Percentiles rank a stretch among this genome's conserved stretches.
phyloP scores from a whole-genome alignment of 305 asterid species.

The Coffea humblotiana region DNA sequence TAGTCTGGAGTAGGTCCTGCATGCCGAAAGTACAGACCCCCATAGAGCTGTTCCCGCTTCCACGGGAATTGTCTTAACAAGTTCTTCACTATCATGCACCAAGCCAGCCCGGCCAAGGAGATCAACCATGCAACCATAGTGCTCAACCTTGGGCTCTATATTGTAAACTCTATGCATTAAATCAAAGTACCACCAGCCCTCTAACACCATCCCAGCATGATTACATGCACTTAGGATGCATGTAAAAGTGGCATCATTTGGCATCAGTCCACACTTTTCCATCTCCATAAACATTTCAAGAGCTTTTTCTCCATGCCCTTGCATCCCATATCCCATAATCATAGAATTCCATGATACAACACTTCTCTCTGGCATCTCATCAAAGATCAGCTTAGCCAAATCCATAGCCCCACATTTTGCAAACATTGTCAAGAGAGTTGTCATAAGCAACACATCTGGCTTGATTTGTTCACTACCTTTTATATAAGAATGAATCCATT shows the following conservation, averaged over 20 bases:
- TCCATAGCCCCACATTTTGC: conserved; percentile 35
- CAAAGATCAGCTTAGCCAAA: conserved; percentile 35
- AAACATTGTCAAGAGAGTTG: conserved; percentile 39
- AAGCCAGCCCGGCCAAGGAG: conserved; percentile 38
- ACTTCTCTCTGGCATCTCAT: conserved; percentile 33
- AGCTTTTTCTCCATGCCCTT: conserved; percentile 39
- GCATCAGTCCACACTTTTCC: conserved; percentile 32
- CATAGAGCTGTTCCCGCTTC: conserved; percentile 24
- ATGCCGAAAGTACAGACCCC: conserved; percentile 38
- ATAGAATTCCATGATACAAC: conserved; percentile 44
- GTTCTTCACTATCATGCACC: conserved; percentile 31
- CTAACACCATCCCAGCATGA: conserved; percentile 39
- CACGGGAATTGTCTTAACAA: conserved; percentile 20
- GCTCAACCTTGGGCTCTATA: conserved; percentile 39
- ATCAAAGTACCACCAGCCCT: conserved; percentile 45
- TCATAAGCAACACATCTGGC: conserved; percentile 35
- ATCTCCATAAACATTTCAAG: conserved; percentile 38
- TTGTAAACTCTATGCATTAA: conserved; percentile 33
- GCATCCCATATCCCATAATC: conserved; percentile 39
- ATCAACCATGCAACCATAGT: conserved; percentile 45
- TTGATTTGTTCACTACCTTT: conserved; percentile 19
- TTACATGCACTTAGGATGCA: conserved; percentile 39
- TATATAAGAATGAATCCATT: conserved; percentile 38
- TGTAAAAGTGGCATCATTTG: conserved; percentile 40
- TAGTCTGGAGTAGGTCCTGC: conserved; percentile 33